Percentiles rank a stretch among this genome's conserved stretches.
These are phyloP conservation scores for Lathyrus sativus DNA, from an alignment of 306 rosid genomes.

Conservation along the genomic window DNA sequence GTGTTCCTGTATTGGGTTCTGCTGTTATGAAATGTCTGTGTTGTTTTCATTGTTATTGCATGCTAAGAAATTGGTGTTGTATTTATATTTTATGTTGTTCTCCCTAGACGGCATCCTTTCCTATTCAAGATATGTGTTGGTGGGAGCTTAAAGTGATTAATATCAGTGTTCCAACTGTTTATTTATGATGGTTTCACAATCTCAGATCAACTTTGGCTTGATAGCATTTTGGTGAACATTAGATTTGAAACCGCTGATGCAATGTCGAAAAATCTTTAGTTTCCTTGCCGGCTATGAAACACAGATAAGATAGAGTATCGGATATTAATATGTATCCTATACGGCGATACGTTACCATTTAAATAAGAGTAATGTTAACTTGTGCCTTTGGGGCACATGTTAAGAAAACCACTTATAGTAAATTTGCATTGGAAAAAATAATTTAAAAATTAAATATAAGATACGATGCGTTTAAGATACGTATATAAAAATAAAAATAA, in stretches of 20 bases:
- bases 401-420: too few relatives aligned
- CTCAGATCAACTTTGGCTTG: slow-evolving; percentile 25
- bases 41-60: slow-evolving; percentile 42
- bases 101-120: slow-evolving; percentile 22
- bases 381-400: too few relatives aligned
- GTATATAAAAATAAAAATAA: too few relatives aligned
- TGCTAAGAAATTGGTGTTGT: slow-evolving; percentile 37
- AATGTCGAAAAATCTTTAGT: slow-evolving; percentile 10
- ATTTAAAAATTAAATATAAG: too few relatives aligned
- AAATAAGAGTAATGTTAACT: too few relatives aligned
- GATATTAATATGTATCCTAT: too few relatives aligned
- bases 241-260: slow-evolving; percentile 9
- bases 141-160: slow-evolving; percentile 23
- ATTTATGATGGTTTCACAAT: slow-evolving; percentile 26
- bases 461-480: too few relatives aligned
- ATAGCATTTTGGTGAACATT: slow-evolving; percentile 5
- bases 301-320: too few relatives aligned
- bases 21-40: slow-evolving; percentile 24
- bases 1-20: slow-evolving; percentile 21
- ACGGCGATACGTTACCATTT: too few relatives aligned
- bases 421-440: too few relatives aligned
- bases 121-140: slow-evolving; percentile 25
- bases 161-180: slow-evolving; percentile 16
- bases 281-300: neutral
- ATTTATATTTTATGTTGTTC: slow-evolving; percentile 52